phyloP scores from a whole-genome alignment of 805 yeast species.

The Candida alai region DNA sequence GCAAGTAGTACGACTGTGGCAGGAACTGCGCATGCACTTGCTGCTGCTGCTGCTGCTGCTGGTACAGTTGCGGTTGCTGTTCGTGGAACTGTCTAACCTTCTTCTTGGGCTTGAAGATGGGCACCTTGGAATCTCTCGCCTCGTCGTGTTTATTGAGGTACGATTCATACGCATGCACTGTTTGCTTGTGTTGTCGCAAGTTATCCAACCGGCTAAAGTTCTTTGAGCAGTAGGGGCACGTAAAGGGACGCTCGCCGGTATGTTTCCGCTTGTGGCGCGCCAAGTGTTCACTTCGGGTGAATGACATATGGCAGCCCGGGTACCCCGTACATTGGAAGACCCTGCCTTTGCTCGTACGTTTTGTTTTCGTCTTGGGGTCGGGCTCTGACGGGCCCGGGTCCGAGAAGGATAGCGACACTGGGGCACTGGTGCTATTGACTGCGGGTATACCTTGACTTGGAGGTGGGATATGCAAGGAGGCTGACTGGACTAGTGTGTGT shows the following conservation, averaged over 20 bases:
- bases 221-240: conserved; percentile 77
- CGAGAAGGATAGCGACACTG: too few relatives aligned
- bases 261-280: conserved; percentile 91
- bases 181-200: conserved; percentile 85
- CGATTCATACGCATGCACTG: conserved; percentile 48
- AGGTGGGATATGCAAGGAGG: background rate
- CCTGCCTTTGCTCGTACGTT: conserved; percentile 48
- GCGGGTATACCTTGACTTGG: background rate
- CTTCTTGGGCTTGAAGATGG: conserved; percentile 4
- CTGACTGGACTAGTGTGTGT: too few relatives aligned
- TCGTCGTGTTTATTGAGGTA: conserved; percentile 13
- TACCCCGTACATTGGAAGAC: conserved; percentile 83
- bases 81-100: conserved; percentile 6
- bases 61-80: conserved; percentile 3
- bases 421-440: too few relatives aligned
- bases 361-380: conserved; percentile 15
- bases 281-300: conserved; percentile 86
- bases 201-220: conserved; percentile 83
- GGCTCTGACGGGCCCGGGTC: background rate
- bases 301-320: conserved; percentile 83
- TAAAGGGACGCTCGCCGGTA: conserved; percentile 91
- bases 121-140: background rate
- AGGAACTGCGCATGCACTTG: conserved; percentile 7
- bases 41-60: conserved; percentile 3
- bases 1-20: conserved; percentile 1